Conservation (phyloP, 345 rosid species). For the Lumnitzera racemosa region DNA sequence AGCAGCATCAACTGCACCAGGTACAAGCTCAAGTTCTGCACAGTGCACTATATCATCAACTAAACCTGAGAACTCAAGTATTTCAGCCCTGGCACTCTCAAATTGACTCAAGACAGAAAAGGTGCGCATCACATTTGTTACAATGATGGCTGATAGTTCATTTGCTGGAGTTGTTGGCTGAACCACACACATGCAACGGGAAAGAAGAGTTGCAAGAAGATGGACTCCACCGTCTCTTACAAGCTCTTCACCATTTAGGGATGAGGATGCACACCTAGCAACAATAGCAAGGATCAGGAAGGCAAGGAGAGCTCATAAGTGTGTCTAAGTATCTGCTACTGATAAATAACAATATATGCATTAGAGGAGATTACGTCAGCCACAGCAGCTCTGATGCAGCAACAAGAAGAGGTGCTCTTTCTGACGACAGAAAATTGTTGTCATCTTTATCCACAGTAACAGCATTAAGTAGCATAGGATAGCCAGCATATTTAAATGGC, state of each 20-base stretch:
- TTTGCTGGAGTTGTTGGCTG: constrained; percentile 88
- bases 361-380: constrained; percentile 53
- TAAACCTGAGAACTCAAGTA: constrained; percentile 64
- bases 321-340: constrained; percentile 5
- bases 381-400: constrained; percentile 98
- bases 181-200: constrained; percentile 92
- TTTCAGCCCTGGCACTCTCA: constrained; percentile 81
- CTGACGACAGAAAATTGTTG: constrained; percentile 82
- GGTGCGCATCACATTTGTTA: constrained; percentile 84
- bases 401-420: constrained; percentile 89
- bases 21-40: constrained; percentile 85
- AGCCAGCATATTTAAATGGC: constrained; percentile 99
- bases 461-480: constrained; percentile 94
- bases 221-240: constrained; percentile 95
- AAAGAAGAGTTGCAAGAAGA: constrained; percentile 80
- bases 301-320: constrained; percentile 5
- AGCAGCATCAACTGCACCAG: constrained; percentile 93
- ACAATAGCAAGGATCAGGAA: neutral
- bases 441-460: constrained; percentile 88
- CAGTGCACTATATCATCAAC: constrained; percentile 90
- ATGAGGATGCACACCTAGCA: constrained; percentile 87
- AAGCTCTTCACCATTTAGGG: constrained; percentile 97
- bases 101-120: constrained; percentile 82
- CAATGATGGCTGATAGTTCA: constrained; percentile 91
- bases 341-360: constrained; percentile 5